Percentiles rank a stretch among this genome's conserved stretches.
These are phyloP conservation scores for Knufia petricola DNA, from an alignment of 2,329 filamentous ascomycete genomes.

Conservation along the genomic window DNA sequence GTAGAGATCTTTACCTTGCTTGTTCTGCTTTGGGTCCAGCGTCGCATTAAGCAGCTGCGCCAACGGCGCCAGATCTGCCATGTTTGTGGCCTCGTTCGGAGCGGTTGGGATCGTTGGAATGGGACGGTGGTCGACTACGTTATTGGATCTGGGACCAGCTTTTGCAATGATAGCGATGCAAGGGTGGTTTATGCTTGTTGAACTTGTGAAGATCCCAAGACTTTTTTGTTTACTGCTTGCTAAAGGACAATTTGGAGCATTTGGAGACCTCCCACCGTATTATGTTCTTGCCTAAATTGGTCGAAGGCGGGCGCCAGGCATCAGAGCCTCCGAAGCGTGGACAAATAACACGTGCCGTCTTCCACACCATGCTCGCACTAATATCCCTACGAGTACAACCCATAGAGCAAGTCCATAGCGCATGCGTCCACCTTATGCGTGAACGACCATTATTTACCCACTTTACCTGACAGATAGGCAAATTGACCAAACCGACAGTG, in stretches of 20 bases:
- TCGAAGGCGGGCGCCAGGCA: not conserved
- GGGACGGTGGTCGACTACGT: too few species aligned
- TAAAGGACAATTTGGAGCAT: not conserved
- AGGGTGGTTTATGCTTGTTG: too few species aligned
- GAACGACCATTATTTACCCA: too few species aligned
- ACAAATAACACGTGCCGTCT: not conserved
- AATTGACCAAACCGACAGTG: too few species aligned
- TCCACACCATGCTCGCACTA: too few species aligned
- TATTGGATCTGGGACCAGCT: too few species aligned
- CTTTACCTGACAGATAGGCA: too few species aligned
- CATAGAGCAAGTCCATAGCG: too few species aligned
- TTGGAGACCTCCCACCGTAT: not conserved
- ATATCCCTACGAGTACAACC: too few species aligned
- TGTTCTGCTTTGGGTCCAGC: constrained; percentile 76
- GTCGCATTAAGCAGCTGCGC: constrained; percentile 83
- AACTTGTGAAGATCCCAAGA: not conserved
- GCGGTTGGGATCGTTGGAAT: not conserved
- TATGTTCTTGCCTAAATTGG: not conserved
- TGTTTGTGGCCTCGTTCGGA: constrained; percentile 25
- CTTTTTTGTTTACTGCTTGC: not conserved
- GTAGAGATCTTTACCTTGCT: constrained; percentile 58
- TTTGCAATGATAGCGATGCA: too few species aligned
- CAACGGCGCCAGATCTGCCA: constrained; percentile 45
- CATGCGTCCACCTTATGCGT: too few species aligned
- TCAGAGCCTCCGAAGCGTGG: not conserved